Evolutionary conservation across 108 stramenopile genomes (phyloP), one percentile per base, ranked within the genome.

Genomic region (Nitzschia sp.): DNA sequence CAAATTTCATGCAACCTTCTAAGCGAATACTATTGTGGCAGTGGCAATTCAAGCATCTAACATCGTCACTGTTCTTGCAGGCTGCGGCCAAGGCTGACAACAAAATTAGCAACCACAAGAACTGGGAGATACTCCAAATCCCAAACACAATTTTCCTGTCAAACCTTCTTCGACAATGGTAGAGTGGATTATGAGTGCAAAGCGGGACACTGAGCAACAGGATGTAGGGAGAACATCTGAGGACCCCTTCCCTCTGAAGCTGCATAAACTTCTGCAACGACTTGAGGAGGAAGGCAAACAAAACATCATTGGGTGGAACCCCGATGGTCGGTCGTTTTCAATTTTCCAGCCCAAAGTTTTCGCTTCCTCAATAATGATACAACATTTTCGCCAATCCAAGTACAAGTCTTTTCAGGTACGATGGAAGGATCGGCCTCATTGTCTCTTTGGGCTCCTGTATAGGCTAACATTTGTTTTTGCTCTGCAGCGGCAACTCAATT

Each of bases 361-460:
- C 17, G 53, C 53, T 12, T 15, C 17, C 3, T n/a, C 37, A 17
- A 56, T 54, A 9, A 67, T 67, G 66, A 6, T 15, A 40, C 12
- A 56, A 43, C 44, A 67, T 26, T 67, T 67, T 26, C 53, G 54
- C 8, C 66, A 67, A 41, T 67, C 66, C 38, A 67, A 56, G 25
- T 67, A 67, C 66, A 67, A 67, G 41, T 56, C 54, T 17, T 67
- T 67, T 56, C 66, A 67, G 43, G 61, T 62, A 44, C 8, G 61
- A 15, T 48, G 14, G 6, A 15, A 11, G 38, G 38, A 5, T 39
- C 15, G 26, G 10, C 10, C 7, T 57, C 57, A 12, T 37, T 39
- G 29, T 55, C 21, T 21, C 12, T 15, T 55, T 55, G 17, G 29
- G 34, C 10, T 6, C 53, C 3, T 2, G 48, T 19, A 55, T 55